Evolutionary conservation across 345 rosid species (phyloP).

Genomic region (Chamaenerion angustifolium): DNA sequence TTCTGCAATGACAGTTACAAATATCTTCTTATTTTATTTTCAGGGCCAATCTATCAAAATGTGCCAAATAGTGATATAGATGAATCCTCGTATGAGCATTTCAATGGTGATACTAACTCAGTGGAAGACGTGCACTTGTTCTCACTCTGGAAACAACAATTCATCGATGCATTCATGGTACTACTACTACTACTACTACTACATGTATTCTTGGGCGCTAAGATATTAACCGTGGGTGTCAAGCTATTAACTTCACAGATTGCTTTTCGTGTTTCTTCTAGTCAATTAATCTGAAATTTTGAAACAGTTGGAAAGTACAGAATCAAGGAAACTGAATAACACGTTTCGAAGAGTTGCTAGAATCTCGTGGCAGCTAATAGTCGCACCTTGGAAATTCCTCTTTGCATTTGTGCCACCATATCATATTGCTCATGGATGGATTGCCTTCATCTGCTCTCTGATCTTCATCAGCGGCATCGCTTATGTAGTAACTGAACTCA

Average conservation of each 20-base stretch:
- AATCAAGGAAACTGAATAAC: conserved; percentile 44
- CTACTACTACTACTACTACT: too few relatives aligned
- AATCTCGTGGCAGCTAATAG: conserved; percentile 45
- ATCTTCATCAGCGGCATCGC: conserved; percentile 76
- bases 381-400: conserved; percentile 63
- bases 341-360: conserved; percentile 23
- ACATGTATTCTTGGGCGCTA: too few relatives aligned
- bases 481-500: conserved; percentile 53
- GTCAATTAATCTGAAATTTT: conserved; percentile 7
- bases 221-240: too few relatives aligned
- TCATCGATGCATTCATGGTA: conserved; percentile 58
- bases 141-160: conserved; percentile 65
- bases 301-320: conserved; percentile 49
- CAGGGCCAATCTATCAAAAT: conserved; percentile 36
- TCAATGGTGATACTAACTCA: conserved; percentile 13
- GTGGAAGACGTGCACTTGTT: conserved; percentile 17
- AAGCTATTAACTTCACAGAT: too few relatives aligned
- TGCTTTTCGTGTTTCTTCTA: too few relatives aligned
- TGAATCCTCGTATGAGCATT: conserved; percentile 24
- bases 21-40: conserved; percentile 12
- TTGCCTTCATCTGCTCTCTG: conserved; percentile 74
- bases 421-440: conserved; percentile 85
- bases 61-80: conserved; percentile 25
- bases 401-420: conserved; percentile 89
- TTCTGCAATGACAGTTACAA: not conserved